Conservation (phyloP, 805 yeast genomes). For the Yarrowia alimentaria region DNA sequence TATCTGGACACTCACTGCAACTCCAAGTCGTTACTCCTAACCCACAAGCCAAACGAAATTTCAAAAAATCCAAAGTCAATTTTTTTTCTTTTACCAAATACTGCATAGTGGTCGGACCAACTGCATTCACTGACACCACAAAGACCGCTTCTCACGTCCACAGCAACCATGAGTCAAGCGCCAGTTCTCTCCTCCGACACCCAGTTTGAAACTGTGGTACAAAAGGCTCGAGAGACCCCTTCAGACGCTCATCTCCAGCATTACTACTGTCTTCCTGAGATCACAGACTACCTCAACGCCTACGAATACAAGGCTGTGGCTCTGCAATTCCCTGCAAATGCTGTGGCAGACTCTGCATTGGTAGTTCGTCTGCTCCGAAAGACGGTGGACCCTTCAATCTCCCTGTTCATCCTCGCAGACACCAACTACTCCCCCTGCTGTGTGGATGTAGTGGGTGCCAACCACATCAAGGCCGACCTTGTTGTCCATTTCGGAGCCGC, state of each 20-base stretch:
- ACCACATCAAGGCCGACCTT: conserved; percentile 80
- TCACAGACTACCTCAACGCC: conserved; percentile 14
- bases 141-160: background rate
- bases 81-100: background rate
- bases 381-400: conserved; percentile 6
- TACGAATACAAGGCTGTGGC: conserved; percentile 56
- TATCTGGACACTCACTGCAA: conserved; percentile 1
- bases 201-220: conserved; percentile 17
- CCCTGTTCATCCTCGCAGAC: conserved; percentile 83
- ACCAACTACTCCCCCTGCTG: conserved; percentile 96
- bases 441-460: conserved; percentile 95
- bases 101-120: background rate
- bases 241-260: background rate
- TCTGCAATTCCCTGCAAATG: conserved; percentile 82
- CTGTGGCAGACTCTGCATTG: conserved; percentile 75
- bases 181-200: conserved; percentile 17
- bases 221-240: background rate
- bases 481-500: conserved; percentile 95
- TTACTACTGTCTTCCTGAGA: conserved; percentile 19
- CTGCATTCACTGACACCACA: too few relatives aligned
- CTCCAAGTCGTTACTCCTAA: background rate
- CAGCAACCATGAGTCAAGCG: conserved; percentile 18
- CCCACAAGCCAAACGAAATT: background rate
- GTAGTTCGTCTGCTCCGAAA: conserved; percentile 44
- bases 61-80: background rate